Percentiles rank a stretch among this genome's conserved stretches.
Evolutionary conservation across 1,139 yeast species (phyloP).

Genomic region (Scheffersomyces titani): DNA sequence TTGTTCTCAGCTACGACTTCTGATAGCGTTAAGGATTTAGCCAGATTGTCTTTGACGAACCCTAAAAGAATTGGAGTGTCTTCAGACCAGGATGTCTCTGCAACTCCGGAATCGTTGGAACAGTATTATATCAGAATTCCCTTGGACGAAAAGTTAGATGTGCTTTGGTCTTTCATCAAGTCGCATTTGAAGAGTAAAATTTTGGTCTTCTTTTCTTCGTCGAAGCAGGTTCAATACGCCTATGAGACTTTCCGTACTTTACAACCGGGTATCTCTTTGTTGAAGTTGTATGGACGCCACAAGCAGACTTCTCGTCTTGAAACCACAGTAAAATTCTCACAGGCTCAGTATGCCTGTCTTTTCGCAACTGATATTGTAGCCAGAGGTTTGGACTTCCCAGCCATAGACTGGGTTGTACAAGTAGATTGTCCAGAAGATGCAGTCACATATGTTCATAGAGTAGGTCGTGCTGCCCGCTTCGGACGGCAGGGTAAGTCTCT

Average conservation of each 20-base stretch:
- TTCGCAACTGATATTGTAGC: constrained; percentile 98
- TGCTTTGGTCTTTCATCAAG: constrained; percentile 85
- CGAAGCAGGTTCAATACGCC: constrained; percentile 92
- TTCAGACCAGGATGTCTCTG: constrained; percentile 48
- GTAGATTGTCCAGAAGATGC: constrained; percentile 96
- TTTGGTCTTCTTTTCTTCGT: constrained; percentile 85
- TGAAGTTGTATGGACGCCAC: constrained; percentile 94
- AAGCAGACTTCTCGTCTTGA: constrained; percentile 93
- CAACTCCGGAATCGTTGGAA: constrained; percentile 81
- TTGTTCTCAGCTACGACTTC: constrained; percentile 94
- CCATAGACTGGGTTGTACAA: constrained; percentile 97
- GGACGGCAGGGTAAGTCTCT: constrained; percentile 88
- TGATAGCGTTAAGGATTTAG: constrained; percentile 82
- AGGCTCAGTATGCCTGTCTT: constrained; percentile 83
- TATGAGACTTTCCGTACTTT: constrained; percentile 88
- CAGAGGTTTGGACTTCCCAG: constrained; percentile 95
- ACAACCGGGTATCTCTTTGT: constrained; percentile 93
- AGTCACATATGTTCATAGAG: constrained; percentile 94
- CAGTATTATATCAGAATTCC: constrained; percentile 77
- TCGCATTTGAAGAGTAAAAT: constrained; percentile 85
- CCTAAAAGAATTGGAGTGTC: constrained; percentile 72
- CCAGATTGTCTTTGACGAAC: constrained; percentile 78
- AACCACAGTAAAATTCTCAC: constrained; percentile 80
- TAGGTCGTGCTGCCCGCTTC: constrained; percentile 93
- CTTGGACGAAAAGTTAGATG: constrained; percentile 80